Evolutionary conservation across 2,329 filamentous ascomycete genomes (phyloP), one percentile per base, ranked within the genome.

Genomic region (Alternaria sp.): DNA sequence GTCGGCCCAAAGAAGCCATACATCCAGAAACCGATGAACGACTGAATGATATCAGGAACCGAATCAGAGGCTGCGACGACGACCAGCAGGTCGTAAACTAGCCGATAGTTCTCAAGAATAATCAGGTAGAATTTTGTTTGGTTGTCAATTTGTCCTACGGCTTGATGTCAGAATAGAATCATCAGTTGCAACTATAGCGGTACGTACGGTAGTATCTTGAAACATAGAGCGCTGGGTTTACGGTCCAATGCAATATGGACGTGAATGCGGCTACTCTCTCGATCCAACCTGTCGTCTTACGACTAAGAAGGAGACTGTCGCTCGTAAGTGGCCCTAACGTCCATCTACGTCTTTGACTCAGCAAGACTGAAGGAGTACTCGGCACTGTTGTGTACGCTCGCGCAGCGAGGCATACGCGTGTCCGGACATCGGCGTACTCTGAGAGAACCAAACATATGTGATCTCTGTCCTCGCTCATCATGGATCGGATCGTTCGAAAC

Each of bases 381-480:
- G 56, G 56, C 12, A 28, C 28, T 9, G 51, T 49, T 20, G 56
- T 59, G 9, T 48, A 59, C n/a, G 56, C 56, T n/a, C 24, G 43
- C 16, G 56, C 56, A 28, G n/a, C 20, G 20, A 48, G 36, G 26
- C 51, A 54, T n/a, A 47, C 20, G 11, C 56, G 56, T 9, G 56
- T 59, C 43, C 46, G 42, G 28, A 54, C 56, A 20, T 49, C 42
- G 5, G 51, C 34, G 28, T 59, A 48, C n/a, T 59, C 42, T 16
- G 56, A 46, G 1, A 54, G 16, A 5, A 59, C 56, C 16, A 59
- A n/a, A 32, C 56, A 59, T 4, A 59, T 12, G 36, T 59, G 56
- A 14, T 59, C 56, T 38, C 56, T 54, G n/a, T 59, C 56, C 8
- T 59, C 56, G 22, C 51, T 54, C 51, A 59, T 48, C 56, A 54